Evolutionary conservation across 192 early-diverging fungal genomes (phyloP).

Genomic region (Spizellomyces sp.): DNA sequence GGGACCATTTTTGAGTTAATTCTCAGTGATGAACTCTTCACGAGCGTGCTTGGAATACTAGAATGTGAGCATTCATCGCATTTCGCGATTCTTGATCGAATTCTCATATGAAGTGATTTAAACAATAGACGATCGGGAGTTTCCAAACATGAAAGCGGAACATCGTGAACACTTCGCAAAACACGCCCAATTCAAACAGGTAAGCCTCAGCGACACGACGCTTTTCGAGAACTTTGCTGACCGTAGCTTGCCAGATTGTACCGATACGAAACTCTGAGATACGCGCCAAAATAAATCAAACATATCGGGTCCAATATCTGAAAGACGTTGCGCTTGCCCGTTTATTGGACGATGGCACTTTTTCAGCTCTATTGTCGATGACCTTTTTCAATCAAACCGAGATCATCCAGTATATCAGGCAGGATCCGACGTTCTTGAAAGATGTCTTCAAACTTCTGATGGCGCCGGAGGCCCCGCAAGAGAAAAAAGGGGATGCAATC

Average conservation of each 20-base stretch:
- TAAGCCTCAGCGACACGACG: neutral
- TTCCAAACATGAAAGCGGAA: conserved; percentile 67
- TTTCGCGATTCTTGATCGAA: neutral
- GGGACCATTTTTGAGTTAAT: conserved; percentile 72
- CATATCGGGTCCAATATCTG: conserved; percentile 84
- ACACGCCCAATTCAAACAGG: conserved; percentile 45
- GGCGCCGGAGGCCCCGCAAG: conserved; percentile 32
- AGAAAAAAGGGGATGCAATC: conserved; percentile 75
- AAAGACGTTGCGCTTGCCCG: conserved; percentile 83
- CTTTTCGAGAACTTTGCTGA: neutral
- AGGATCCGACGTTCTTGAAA: conserved; percentile 68
- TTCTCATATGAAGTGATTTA: neutral
- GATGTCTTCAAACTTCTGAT: conserved; percentile 71
- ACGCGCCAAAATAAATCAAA: conserved; percentile 79
- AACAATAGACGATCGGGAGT: conserved; percentile 72
- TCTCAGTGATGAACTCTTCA: conserved; percentile 75
- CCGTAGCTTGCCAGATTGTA: conserved; percentile 62
- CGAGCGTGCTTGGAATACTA: conserved; percentile 75
- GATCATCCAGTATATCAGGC: conserved; percentile 74
- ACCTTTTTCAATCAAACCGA: conserved; percentile 85
- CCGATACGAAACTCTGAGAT: conserved; percentile 74
- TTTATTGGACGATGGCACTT: conserved; percentile 75
- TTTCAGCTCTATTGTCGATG: conserved; percentile 71
- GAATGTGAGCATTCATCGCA: conserved; percentile 66
- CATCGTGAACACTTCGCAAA: conserved; percentile 73